Conservation (phyloP, 2,329 filamentous ascomycete genomes). For the Byssochlamys sp. region DNA sequence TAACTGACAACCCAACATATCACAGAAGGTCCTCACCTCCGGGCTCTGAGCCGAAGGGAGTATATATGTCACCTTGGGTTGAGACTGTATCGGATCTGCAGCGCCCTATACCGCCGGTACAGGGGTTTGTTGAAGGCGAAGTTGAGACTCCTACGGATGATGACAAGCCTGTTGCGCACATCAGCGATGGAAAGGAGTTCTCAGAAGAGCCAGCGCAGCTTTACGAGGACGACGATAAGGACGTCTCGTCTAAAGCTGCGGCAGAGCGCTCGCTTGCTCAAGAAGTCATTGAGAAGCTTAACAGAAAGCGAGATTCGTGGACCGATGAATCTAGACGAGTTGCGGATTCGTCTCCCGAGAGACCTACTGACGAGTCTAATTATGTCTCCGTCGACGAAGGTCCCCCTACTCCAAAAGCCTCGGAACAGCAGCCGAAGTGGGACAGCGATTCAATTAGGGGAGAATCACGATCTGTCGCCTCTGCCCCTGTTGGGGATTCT, state of each 20-base stretch:
- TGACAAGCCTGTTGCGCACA: constrained; percentile 12
- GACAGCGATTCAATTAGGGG: not conserved
- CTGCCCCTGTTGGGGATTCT: constrained; percentile 7
- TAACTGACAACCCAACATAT: constrained; percentile 57
- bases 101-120: constrained; percentile 2
- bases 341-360: not conserved
- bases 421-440: not conserved
- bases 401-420: not conserved
- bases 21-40: constrained; percentile 56
- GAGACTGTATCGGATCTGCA: constrained; percentile 34
- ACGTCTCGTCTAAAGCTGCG: not conserved
- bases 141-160: constrained; percentile 36
- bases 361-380: not conserved
- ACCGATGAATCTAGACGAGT: not conserved
- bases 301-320: constrained; percentile 7
- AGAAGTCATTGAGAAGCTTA: constrained; percentile 17
- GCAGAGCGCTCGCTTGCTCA: constrained; percentile 12
- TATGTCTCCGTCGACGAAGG: not conserved
- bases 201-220: constrained; percentile 13
- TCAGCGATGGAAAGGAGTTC: constrained; percentile 10
- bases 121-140: constrained; percentile 43
- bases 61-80: constrained; percentile 43
- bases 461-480: constrained; percentile 13
- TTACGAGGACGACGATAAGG: not conserved
- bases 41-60: constrained; percentile 46